phyloP scores from a whole-genome alignment of 768 basidiomycete species.

The Podaxis rugospora region DNA sequence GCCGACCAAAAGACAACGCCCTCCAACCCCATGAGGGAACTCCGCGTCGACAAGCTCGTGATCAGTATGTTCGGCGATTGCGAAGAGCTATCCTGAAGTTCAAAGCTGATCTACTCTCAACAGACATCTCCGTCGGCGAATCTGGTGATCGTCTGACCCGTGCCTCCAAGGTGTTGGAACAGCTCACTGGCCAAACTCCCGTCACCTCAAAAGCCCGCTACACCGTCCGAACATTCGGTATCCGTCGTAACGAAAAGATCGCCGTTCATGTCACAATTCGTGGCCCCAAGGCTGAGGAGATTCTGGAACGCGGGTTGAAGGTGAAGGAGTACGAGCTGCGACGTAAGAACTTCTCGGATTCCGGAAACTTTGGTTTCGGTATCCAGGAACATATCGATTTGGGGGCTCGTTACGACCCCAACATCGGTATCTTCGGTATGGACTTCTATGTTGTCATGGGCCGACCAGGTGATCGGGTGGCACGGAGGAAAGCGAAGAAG shows the following conservation, averaged over 20 bases:
- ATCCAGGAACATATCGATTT: conserved; percentile 99
- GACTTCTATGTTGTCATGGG: conserved; percentile 99
- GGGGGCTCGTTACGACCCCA: conserved; percentile 96
- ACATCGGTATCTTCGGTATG: conserved; percentile 99
- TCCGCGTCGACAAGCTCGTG: conserved; percentile 96
- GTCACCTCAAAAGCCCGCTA: conserved; percentile 99
- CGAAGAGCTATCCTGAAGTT: conserved; percentile 5
- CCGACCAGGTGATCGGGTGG: conserved; percentile 88
- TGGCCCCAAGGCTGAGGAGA: conserved; percentile 99
- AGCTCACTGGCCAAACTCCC: conserved; percentile 98
- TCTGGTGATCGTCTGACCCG: conserved; percentile 98
- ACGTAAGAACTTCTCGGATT: conserved; percentile 96
- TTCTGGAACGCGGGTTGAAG: conserved; percentile 97
- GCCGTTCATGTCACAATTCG: conserved; percentile 98
- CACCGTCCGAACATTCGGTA: conserved; percentile 98
- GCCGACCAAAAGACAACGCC: conserved; percentile 83
- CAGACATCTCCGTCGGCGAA: conserved; percentile 99
- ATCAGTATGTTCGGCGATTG: conserved; percentile 72
- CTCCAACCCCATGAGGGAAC: conserved; percentile 94
- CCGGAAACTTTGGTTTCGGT: conserved; percentile 99
- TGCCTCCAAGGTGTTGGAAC: conserved; percentile 98
- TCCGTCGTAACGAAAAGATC: conserved; percentile 99
- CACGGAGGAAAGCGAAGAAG: conserved; percentile 86
- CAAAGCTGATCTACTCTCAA: conserved; percentile 11
- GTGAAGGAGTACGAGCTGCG: conserved; percentile 99